phyloP scores from a whole-genome alignment of 768 basidiomycete species.

The Glaciozyma martinii region DNA sequence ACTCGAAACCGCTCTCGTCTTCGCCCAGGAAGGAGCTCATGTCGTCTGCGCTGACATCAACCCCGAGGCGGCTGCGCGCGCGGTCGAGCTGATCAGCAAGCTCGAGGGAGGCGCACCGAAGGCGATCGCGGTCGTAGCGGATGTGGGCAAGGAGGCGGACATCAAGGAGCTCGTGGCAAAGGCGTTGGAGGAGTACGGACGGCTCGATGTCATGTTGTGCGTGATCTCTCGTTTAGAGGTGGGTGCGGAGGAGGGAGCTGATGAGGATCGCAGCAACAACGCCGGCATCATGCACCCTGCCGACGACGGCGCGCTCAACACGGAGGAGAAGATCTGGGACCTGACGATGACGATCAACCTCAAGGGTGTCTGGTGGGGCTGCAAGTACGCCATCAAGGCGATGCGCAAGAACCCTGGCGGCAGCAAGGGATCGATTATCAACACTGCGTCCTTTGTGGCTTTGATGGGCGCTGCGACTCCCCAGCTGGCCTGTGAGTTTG shows the following conservation, averaged over 20 bases:
- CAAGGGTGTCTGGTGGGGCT: slow-evolving; percentile 88
- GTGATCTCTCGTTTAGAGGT: slow-evolving; percentile 23
- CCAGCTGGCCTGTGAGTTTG: slow-evolving; percentile 76
- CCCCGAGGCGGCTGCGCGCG: slow-evolving; percentile 59
- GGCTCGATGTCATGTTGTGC: slow-evolving; percentile 84
- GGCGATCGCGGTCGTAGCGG: slow-evolving; percentile 60
- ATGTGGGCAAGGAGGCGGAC: slow-evolving; percentile 82
- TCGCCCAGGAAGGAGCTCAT: slow-evolving; percentile 59
- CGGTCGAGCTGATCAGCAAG: slow-evolving; percentile 53
- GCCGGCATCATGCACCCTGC: slow-evolving; percentile 94
- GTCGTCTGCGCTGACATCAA: slow-evolving; percentile 83
- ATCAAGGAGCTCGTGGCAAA: slow-evolving; percentile 70
- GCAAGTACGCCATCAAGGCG: slow-evolving; percentile 83
- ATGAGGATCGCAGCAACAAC: slow-evolving; percentile 17
- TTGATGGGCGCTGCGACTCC: slow-evolving; percentile 93
- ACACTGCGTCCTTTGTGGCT: slow-evolving; percentile 95
- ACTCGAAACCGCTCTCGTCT: slow-evolving; percentile 86
- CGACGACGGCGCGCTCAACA: slow-evolving; percentile 91
- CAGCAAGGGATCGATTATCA: slow-evolving; percentile 75
- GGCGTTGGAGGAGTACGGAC: slow-evolving; percentile 77
- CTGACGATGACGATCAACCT: slow-evolving; percentile 54
- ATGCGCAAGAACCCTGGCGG: slow-evolving; percentile 91
- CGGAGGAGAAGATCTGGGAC: slow-evolving; percentile 89
- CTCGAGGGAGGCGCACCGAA: slow-evolving; percentile 48
- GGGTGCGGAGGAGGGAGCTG: background rate